A percentile compares a stretch with the other conserved stretches of the same genome.
Conservation (phyloP, 2,329 filamentous ascomycete species). For the Stylonectria norvegica region DNA sequence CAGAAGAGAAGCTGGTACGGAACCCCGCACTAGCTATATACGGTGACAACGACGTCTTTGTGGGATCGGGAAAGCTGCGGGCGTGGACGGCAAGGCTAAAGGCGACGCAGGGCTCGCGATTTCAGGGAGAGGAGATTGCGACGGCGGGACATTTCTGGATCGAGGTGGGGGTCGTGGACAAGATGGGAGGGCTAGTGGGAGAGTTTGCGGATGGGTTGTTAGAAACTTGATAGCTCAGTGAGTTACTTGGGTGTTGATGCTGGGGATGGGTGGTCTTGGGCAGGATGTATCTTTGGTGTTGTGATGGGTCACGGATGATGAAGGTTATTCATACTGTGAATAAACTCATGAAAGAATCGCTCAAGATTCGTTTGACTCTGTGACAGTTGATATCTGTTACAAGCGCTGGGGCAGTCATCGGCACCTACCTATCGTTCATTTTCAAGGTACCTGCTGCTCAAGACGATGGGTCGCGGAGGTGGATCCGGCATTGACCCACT, state of each 20-base stretch:
- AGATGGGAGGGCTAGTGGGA: conserved; percentile 25
- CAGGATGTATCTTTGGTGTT: too few species aligned
- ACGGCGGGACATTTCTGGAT: conserved; percentile 63
- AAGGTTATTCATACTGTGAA: too few species aligned
- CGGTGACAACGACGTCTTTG: conserved; percentile 73
- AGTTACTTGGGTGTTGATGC: conserved; percentile 13
- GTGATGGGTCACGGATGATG: too few species aligned
- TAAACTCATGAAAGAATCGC: too few species aligned
- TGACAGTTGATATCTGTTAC: too few species aligned
- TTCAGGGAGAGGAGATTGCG: conserved; percentile 46
- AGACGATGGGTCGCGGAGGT: too few species aligned
- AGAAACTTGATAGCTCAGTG: not conserved
- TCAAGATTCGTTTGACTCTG: too few species aligned
- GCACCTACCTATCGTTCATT: too few species aligned
- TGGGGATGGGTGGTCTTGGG: too few species aligned
- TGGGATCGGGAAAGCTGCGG: conserved; percentile 60
- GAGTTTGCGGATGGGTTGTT: conserved; percentile 25
- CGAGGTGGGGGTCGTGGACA: conserved; percentile 46
- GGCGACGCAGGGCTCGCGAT: conserved; percentile 40
- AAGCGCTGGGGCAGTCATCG: too few species aligned
- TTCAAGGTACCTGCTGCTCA: too few species aligned
- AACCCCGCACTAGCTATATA: conserved; percentile 68
- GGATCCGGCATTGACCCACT: too few species aligned
- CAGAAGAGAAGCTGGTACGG: conserved; percentile 54
- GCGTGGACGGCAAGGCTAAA: conserved; percentile 61